Conservation (phyloP, 169 alveolate species). For the Plasmodium fragile region DNA sequence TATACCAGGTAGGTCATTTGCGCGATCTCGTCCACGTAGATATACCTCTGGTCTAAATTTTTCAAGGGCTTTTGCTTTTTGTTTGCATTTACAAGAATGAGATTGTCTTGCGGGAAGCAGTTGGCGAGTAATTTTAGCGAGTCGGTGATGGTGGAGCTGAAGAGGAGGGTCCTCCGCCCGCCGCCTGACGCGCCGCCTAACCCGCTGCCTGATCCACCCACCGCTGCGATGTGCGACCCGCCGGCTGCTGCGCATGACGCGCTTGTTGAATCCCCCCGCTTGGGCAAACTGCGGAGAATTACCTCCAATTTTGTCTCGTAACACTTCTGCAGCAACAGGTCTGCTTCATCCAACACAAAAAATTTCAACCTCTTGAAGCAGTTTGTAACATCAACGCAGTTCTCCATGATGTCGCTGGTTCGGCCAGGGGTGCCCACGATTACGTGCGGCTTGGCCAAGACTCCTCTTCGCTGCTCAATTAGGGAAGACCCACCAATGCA, state of each 20-base stretch:
- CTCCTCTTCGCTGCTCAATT: conserved; percentile 82
- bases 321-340: conserved; percentile 90
- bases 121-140: conserved; percentile 17
- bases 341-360: conserved; percentile 98
- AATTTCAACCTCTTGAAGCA: conserved; percentile 88
- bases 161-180: conserved; percentile 94
- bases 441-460: conserved; percentile 94
- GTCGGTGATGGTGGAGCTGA: conserved; percentile 97
- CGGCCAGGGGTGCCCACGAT: conserved; percentile 98
- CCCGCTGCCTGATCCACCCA: not conserved
- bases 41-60: conserved; percentile 52
- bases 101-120: conserved; percentile 24
- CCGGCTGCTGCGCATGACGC: conserved; percentile 70
- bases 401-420: conserved; percentile 88
- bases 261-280: not conserved
- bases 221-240: conserved; percentile 77
- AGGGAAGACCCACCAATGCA: conserved; percentile 96
- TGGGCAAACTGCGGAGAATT: conserved; percentile 85
- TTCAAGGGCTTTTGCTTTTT: conserved; percentile 46
- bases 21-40: conserved; percentile 42
- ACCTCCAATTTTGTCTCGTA: conserved; percentile 87
- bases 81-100: conserved; percentile 38
- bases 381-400: conserved; percentile 73
- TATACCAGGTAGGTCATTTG: conserved; percentile 60
- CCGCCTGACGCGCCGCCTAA: not conserved